Conservation (phyloP, 1,284 basidiomycete genomes). For the Fomes fomentarius region DNA sequence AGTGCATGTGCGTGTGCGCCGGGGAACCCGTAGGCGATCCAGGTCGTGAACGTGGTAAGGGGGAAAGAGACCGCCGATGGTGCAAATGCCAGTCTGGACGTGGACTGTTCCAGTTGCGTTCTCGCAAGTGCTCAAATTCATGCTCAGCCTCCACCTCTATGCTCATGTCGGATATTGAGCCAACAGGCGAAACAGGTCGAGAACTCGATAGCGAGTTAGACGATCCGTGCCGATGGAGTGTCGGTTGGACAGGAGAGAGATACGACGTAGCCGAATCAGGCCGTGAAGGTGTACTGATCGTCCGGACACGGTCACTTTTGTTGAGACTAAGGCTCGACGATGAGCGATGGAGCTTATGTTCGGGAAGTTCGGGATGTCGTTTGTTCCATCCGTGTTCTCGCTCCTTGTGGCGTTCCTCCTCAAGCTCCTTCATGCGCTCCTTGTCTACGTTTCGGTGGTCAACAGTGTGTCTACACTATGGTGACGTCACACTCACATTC, state of each 20-base stretch:
- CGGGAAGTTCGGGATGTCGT: no score
- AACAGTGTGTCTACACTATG: neutral
- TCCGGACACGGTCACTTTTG: constrained; percentile 31
- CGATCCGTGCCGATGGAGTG: constrained; percentile 26
- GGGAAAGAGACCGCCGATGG: constrained; percentile 18
- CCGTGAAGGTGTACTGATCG: constrained; percentile 29
- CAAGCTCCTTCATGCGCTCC: constrained; percentile 46
- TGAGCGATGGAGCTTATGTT: constrained; percentile 31
- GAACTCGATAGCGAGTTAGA: constrained; percentile 24
- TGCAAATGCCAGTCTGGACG: constrained; percentile 46
- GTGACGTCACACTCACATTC: constrained; percentile 43
- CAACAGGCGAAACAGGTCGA: constrained; percentile 23
- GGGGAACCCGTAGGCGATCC: constrained; percentile 26
- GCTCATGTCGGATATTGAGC: constrained; percentile 23
- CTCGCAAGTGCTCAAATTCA: constrained; percentile 45
- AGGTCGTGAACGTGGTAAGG: constrained; percentile 19
- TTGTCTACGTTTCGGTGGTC: constrained; percentile 37
- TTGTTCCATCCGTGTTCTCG: constrained; percentile 62
- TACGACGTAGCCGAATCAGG: constrained; percentile 31
- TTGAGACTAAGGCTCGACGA: constrained; percentile 30
- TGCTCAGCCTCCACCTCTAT: constrained; percentile 31
- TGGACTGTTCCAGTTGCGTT: constrained; percentile 64
- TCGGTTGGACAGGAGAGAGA: constrained; percentile 18
- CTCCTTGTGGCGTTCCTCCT: constrained; percentile 45
- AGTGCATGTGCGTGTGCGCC: neutral